Evolutionary conservation across 176 grass and related monocot genomes (phyloP).

Genomic region (Poa pratensis): DNA sequence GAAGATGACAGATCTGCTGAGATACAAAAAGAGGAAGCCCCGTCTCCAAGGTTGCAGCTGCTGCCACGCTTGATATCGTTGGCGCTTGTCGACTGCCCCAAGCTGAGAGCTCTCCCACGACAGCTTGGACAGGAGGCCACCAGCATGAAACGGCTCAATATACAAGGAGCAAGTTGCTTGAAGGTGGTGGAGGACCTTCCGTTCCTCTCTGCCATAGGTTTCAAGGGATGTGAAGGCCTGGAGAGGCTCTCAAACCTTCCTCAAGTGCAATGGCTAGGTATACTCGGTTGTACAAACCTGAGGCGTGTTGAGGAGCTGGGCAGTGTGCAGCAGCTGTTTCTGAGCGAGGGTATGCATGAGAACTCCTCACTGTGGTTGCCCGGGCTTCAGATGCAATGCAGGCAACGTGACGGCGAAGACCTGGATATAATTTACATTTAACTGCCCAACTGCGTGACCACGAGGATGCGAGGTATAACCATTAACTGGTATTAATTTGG

Average conservation of each 20-base stretch:
- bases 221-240: neutral
- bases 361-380: conserved; percentile 16
- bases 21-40: neutral
- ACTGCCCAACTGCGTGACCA: no score
- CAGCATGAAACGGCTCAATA: no score
- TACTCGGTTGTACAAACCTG: neutral
- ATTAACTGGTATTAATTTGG: no score
- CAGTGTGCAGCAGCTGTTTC: neutral
- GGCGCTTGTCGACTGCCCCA: neutral
- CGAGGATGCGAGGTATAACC: no score
- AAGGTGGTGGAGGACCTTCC: no score
- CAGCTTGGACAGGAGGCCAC: no score
- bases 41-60: neutral
- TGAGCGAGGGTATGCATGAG: neutral
- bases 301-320: neutral
- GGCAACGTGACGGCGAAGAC: neutral
- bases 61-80: neutral
- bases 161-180: no score
- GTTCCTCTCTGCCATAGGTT: no score
- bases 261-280: neutral
- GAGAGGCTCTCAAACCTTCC: neutral
- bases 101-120: no score
- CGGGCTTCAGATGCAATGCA: neutral
- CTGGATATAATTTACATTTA: neutral
- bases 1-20: neutral